Base-by-base conservation (phyloP, 192 early-diverging fungal genomes). In the Mortierella claussenii region DNA sequence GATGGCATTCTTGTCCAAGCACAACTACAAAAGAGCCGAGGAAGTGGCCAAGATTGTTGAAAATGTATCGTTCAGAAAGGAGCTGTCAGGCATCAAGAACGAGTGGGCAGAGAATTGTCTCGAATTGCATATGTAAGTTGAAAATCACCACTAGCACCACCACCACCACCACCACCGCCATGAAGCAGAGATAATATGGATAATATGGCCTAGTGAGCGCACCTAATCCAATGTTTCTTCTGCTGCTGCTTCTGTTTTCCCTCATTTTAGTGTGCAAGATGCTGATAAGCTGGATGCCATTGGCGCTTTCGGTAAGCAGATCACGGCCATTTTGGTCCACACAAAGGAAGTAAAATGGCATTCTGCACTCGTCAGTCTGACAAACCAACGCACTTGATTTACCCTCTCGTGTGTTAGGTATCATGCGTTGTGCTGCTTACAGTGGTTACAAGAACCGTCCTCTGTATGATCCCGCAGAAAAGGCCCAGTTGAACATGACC, bases 261-360 rank as follows among this genome's bases (percentile, higher is more conserved):
- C n/a, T n/a, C n/a, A 26, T 21, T 55, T 37, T 50, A 86, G 85
- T 65, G 90, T 91, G 17, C 90, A 91, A 75, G 90, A 91, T 63
- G 90, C 90, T 3, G 90, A 91, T 56, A 87, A 89, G 31, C 56
- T 91, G 53, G 90, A 91, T 63, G 88, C 90, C 5, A 90, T 91
- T 47, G 90, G 90, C 4, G 90, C 90, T 9, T 91, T 91, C 83
- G 90, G 83, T 84, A 69, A 60, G 62, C 2, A 2, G 15, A 44
- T n/a, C n/a, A n/a, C n/a, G n/a, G n/a, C n/a, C n/a, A n/a, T n/a
- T n/a, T n/a, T n/a, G n/a, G n/a, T n/a, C n/a, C n/a, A n/a, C n/a
- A n/a, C n/a, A n/a, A n/a, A n/a, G n/a, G n/a, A n/a, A n/a, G n/a
- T n/a, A n/a, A n/a, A n/a, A n/a, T n/a, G n/a, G n/a, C n/a, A n/a